Evolutionary conservation across 2,329 filamentous ascomycete genomes (phyloP).

Genomic region (Fonsecaea multimorphosa): DNA sequence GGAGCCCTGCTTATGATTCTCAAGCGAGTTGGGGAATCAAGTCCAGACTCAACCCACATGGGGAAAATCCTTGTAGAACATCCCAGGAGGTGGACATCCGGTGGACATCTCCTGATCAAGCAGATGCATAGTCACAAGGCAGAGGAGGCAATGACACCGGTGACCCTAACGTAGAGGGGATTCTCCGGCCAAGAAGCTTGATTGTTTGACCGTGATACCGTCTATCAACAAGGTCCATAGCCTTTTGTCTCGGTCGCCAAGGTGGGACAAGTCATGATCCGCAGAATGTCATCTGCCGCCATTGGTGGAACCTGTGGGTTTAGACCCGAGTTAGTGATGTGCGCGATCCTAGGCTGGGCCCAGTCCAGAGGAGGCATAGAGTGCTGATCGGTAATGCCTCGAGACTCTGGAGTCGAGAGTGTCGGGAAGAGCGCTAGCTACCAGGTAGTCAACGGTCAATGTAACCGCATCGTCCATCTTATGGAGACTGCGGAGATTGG

Average conservation of each 20-base stretch:
- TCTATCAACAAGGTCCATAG: slow-evolving; percentile 3
- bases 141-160: background rate
- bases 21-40: slow-evolving; percentile 20
- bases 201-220: background rate
- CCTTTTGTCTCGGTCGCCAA: slow-evolving; percentile 13
- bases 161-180: slow-evolving; percentile 4
- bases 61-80: slow-evolving; percentile 7
- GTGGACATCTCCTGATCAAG: slow-evolving; percentile 20
- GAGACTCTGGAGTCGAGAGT: no score
- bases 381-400: slow-evolving; percentile 10
- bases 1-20: slow-evolving; percentile 15
- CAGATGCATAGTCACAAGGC: slow-evolving; percentile 2
- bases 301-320: slow-evolving; percentile 7
- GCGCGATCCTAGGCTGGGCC: background rate
- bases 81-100: background rate
- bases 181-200: slow-evolving; percentile 5
- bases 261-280: background rate
- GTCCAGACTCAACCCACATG: slow-evolving; percentile 17
- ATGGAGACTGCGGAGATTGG: slow-evolving; percentile 12
- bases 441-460: slow-evolving; percentile 1
- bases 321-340: background rate
- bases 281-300: background rate
- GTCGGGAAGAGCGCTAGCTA: background rate
- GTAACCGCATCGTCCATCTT: background rate
- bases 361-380: slow-evolving; percentile 1